Evolutionary conservation across 768 basidiomycete genomes (phyloP).

Genomic region (Rhodotorula babjevae): DNA sequence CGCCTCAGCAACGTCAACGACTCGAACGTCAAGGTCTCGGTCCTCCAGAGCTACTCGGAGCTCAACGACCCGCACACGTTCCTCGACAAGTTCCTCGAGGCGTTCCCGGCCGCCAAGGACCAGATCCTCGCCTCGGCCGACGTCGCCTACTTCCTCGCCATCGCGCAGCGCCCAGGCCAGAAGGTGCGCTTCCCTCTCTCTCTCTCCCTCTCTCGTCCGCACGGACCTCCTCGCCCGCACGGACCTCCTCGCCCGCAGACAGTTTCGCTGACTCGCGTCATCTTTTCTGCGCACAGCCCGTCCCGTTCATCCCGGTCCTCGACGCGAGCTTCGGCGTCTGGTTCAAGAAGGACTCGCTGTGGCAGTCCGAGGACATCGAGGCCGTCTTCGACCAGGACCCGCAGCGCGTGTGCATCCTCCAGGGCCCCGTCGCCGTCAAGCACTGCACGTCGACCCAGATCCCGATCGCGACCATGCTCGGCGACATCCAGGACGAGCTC

Average conservation of each 20-base stretch:
- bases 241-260: no score
- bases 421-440: conserved; percentile 91
- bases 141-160: conserved; percentile 89
- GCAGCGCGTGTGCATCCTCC: conserved; percentile 93
- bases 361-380: conserved; percentile 97
- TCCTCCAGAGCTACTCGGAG: conserved; percentile 73
- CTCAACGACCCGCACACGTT: conserved; percentile 76
- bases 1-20: conserved; percentile 42
- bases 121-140: conserved; percentile 91
- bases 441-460: conserved; percentile 83
- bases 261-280: not conserved
- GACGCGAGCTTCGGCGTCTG: conserved; percentile 92
- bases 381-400: conserved; percentile 99
- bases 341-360: conserved; percentile 99
- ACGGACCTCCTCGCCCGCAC: no score
- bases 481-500: conserved; percentile 74
- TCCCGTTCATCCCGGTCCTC: conserved; percentile 93
- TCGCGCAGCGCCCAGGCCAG: conserved; percentile 91
- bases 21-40: conserved; percentile 66
- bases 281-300: conserved; percentile 53
- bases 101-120: conserved; percentile 72
- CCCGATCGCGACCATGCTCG: conserved; percentile 86
- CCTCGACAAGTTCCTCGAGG: conserved; percentile 70
- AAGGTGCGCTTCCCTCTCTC: conserved; percentile 51
- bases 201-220: not conserved